Conservation (phyloP, 768 basidiomycete genomes). For the Amanita pseudoporphyria region DNA sequence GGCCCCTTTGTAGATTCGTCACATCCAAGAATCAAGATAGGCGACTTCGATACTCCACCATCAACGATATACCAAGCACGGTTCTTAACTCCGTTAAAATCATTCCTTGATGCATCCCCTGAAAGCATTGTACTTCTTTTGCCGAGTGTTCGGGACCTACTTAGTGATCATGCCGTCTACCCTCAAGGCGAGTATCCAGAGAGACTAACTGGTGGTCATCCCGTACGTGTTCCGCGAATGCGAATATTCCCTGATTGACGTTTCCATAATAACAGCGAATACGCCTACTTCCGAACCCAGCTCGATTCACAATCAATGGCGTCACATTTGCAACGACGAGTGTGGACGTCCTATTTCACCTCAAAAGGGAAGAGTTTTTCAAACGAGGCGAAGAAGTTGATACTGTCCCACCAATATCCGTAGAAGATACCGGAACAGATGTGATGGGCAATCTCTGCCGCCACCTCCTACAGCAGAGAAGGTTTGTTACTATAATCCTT, state of each 20-base stretch:
- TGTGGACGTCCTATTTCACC: slow-evolving; percentile 83
- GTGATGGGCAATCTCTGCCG: slow-evolving; percentile 71
- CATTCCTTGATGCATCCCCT: slow-evolving; percentile 52
- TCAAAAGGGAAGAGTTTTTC: slow-evolving; percentile 75
- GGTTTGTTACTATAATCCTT: slow-evolving; percentile 31
- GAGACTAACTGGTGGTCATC: slow-evolving; percentile 32
- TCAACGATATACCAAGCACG: slow-evolving; percentile 57
- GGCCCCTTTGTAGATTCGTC: slow-evolving; percentile 85
- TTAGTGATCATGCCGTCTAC: slow-evolving; percentile 72
- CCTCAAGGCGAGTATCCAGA: slow-evolving; percentile 65
- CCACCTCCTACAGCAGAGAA: slow-evolving; percentile 80
- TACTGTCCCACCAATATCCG: slow-evolving; percentile 25
- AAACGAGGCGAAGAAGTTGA: slow-evolving; percentile 58
- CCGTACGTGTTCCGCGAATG: slow-evolving; percentile 29
- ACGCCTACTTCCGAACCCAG: slow-evolving; percentile 78
- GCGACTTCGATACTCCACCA: slow-evolving; percentile 61
- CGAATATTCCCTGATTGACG: neutral
- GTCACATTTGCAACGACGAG: slow-evolving; percentile 73
- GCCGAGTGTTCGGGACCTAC: slow-evolving; percentile 75
- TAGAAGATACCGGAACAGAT: slow-evolving; percentile 48
- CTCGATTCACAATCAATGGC: slow-evolving; percentile 77
- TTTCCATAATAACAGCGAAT: slow-evolving; percentile 46
- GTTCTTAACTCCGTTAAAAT: slow-evolving; percentile 46
- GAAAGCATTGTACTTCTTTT: slow-evolving; percentile 68
- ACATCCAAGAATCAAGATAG: slow-evolving; percentile 67